These are phyloP conservation scores for Senna tora DNA, from an alignment of 306 rosid genomes.

Conservation along the genomic window DNA sequence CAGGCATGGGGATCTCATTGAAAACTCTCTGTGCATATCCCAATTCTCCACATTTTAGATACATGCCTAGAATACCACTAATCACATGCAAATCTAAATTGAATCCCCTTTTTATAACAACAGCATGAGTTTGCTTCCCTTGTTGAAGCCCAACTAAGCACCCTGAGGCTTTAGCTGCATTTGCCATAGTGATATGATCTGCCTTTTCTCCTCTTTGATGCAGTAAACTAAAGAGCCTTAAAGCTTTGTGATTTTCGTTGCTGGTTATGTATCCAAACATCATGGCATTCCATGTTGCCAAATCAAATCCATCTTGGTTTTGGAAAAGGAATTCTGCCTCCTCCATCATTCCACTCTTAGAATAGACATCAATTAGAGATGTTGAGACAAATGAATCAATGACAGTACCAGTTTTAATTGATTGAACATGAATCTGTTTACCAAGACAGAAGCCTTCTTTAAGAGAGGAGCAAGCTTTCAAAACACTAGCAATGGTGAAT, in stretches of 20 bases:
- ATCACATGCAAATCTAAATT: slow-evolving; percentile 56
- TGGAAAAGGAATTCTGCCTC: slow-evolving; percentile 64
- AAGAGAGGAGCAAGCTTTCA: slow-evolving; percentile 71
- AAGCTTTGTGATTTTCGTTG: slow-evolving; percentile 53
- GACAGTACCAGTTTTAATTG: slow-evolving; percentile 52
- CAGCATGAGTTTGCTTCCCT: slow-evolving; percentile 78
- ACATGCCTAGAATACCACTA: slow-evolving; percentile 79
- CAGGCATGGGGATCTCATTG: slow-evolving; percentile 61
- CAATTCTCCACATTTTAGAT: slow-evolving; percentile 83
- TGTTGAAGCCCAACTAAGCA: slow-evolving; percentile 58
- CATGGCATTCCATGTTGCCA: slow-evolving; percentile 91
- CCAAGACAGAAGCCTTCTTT: slow-evolving; percentile 50
- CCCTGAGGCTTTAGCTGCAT: slow-evolving; percentile 74
- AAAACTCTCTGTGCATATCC: slow-evolving; percentile 56
- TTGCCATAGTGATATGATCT: slow-evolving; percentile 70
- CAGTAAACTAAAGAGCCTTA: slow-evolving; percentile 55
- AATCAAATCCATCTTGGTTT: slow-evolving; percentile 57
- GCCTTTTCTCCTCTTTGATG: slow-evolving; percentile 51
- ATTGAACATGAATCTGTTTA: slow-evolving; percentile 64
- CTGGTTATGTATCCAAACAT: slow-evolving; percentile 66
- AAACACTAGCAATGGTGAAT: slow-evolving; percentile 69
- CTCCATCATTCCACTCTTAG: slow-evolving; percentile 64
- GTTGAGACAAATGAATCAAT: slow-evolving; percentile 72
- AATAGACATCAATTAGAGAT: slow-evolving; percentile 72
- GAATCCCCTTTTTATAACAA: slow-evolving; percentile 54